Evolutionary conservation across 148 eudicot species (phyloP).

Genomic region (Oxyria digyna): DNA sequence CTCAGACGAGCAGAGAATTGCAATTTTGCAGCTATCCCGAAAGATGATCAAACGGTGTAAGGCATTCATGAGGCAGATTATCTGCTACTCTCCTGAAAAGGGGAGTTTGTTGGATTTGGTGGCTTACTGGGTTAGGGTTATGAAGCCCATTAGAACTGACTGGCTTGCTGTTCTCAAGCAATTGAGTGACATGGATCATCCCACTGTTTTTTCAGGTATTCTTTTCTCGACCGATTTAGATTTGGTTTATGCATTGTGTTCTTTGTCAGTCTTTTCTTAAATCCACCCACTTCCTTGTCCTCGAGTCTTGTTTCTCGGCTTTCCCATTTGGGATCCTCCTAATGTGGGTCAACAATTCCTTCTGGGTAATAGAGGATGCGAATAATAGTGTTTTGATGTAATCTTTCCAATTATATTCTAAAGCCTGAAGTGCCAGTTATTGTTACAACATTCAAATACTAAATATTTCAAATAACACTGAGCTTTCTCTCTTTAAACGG

Average conservation of each 20-base stretch:
- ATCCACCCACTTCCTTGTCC: neutral
- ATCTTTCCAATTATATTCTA: neutral
- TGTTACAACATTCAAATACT: neutral
- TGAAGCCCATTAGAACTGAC: slow-evolving; percentile 73
- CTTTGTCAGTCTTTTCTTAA: neutral
- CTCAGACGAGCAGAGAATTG: slow-evolving; percentile 41
- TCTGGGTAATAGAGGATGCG: neutral
- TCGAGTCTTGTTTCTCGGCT: neutral
- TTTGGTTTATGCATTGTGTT: neutral
- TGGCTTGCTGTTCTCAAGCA: slow-evolving; percentile 84
- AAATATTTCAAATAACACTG: neutral
- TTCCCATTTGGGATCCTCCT: neutral
- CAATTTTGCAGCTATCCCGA: slow-evolving; percentile 38
- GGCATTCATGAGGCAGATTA: slow-evolving; percentile 70
- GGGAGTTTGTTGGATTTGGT: slow-evolving; percentile 35
- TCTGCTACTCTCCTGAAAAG: slow-evolving; percentile 45
- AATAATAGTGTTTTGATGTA: neutral
- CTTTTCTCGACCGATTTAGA: neutral
- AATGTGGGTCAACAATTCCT: neutral
- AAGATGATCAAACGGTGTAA: slow-evolving; percentile 68
- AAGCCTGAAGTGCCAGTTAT: neutral
- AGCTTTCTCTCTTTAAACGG: neutral
- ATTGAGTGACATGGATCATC: slow-evolving; percentile 54
- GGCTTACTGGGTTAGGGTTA: slow-evolving; percentile 59
- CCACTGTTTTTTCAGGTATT: slow-evolving; percentile 51